Percentiles rank a stretch among this genome's conserved stretches.
These are phyloP conservation scores for Hydnum rufescens DNA, from an alignment of 768 basidiomycete genomes.

Conservation along the genomic window DNA sequence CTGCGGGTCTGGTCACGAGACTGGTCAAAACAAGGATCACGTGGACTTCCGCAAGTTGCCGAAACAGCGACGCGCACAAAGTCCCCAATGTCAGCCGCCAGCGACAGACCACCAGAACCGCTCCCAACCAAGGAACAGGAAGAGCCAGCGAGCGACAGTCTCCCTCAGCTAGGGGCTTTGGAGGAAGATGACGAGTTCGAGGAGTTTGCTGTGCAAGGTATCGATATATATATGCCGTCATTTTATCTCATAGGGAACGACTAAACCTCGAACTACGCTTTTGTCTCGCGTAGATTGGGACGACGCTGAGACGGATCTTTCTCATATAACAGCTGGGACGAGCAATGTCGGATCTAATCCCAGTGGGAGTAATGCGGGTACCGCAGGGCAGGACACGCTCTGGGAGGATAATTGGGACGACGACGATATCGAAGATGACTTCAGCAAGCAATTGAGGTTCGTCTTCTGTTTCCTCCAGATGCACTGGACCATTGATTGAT, in stretches of 20 bases:
- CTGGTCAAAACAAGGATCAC: no score
- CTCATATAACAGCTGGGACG: slow-evolving; percentile 30
- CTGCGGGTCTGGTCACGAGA: no score
- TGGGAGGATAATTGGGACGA: slow-evolving; percentile 99
- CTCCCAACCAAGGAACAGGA: no score
- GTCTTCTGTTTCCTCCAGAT: slow-evolving; percentile 16
- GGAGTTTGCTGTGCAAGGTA: slow-evolving; percentile 75
- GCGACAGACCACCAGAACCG: no score
- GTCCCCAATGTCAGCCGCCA: no score
- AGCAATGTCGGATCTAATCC: no score
- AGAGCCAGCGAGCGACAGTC: no score
- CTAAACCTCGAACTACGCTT: neutral
- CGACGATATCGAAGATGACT: slow-evolving; percentile 95
- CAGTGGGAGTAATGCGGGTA: no score
- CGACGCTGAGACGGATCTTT: slow-evolving; percentile 64
- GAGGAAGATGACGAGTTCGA: slow-evolving; percentile 98
- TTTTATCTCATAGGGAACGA: neutral
- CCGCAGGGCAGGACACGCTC: slow-evolving; percentile 67
- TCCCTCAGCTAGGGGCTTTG: slow-evolving; percentile 72
- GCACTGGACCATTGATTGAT: neutral
- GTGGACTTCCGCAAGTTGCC: no score
- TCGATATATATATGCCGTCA: slow-evolving; percentile 10
- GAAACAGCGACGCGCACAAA: no score
- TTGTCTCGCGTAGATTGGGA: slow-evolving; percentile 47
- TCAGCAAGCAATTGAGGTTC: slow-evolving; percentile 85